phyloP scores from a whole-genome alignment of 2,329 filamentous ascomycete species.

The Penicillium sp. region DNA sequence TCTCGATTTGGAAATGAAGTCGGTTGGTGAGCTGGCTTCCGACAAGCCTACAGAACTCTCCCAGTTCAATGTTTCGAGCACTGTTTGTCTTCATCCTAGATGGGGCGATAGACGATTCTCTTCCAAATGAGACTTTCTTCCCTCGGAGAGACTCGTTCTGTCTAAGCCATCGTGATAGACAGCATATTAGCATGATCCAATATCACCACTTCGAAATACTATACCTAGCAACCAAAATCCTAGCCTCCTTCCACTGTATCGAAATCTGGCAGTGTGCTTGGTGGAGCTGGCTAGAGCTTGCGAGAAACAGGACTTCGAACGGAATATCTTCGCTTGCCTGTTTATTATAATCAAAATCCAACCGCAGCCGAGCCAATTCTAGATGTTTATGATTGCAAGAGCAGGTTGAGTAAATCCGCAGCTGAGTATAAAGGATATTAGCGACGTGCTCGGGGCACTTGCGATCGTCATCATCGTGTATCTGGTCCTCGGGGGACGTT shows the following conservation, averaged over 20 bases:
- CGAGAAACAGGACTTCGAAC: background rate
- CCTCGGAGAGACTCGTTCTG: background rate
- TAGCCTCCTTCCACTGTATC: slow-evolving; percentile 6
- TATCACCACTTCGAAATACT: background rate
- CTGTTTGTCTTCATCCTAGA: too few species aligned
- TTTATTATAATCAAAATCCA: background rate
- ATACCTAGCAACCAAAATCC: slow-evolving; percentile 1
- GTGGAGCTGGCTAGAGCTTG: background rate
- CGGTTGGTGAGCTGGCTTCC: background rate
- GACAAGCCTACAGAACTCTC: slow-evolving; percentile 4
- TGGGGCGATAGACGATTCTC: too few species aligned
- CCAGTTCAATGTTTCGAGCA: background rate
- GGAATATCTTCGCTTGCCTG: background rate
- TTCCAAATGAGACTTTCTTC: background rate
- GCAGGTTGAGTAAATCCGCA: slow-evolving; percentile 5
- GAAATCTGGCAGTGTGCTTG: background rate
- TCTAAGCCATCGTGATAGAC: background rate
- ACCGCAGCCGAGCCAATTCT: background rate
- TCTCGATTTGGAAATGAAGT: background rate
- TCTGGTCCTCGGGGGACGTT: background rate
- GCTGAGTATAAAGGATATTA: slow-evolving; percentile 5
- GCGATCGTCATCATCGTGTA: background rate
- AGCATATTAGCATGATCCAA: background rate
- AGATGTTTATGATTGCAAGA: background rate
- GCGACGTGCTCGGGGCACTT: background rate